phyloP scores from a whole-genome alignment of 495 filamentous ascomycete genomes.

The Xylaria telfairii region DNA sequence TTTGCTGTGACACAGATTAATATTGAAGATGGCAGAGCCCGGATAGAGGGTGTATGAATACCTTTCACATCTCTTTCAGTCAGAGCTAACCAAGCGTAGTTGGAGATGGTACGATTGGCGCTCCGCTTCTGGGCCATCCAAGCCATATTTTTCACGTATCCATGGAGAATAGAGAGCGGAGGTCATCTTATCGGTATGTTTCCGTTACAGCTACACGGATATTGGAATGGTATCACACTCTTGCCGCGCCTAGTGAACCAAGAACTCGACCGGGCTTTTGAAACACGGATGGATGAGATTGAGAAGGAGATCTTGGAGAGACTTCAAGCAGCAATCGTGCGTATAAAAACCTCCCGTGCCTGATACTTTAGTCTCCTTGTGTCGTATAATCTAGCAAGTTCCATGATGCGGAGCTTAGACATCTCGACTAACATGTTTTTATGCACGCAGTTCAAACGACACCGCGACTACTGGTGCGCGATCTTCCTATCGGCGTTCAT shows the following conservation, averaged over 20 bases:
- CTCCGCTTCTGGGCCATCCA: slow-evolving; percentile 21
- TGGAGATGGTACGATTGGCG: slow-evolving; percentile 1
- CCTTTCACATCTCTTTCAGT: not conserved
- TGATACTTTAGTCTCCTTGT: no score
- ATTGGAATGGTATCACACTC: slow-evolving; percentile 20
- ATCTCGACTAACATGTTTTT: no score
- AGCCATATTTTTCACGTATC: slow-evolving; percentile 19
- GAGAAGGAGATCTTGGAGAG: slow-evolving; percentile 12
- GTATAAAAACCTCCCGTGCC: no score
- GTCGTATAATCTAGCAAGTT: no score
- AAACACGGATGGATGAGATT: slow-evolving; percentile 21
- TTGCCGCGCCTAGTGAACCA: slow-evolving; percentile 18
- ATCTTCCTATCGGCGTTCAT: slow-evolving; percentile 15
- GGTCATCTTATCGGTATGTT: slow-evolving; percentile 18
- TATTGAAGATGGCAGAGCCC: not conserved
- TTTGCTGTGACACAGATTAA: slow-evolving; percentile 15
- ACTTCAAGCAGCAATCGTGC: slow-evolving; percentile 15
- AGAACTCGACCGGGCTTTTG: slow-evolving; percentile 20
- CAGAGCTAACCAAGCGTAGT: not conserved
- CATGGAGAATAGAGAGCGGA: slow-evolving; percentile 18
- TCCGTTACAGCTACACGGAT: slow-evolving; percentile 9
- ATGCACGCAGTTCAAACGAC: slow-evolving; percentile 14
- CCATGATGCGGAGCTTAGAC: no score
- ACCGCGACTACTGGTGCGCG: slow-evolving; percentile 15
- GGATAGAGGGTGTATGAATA: slow-evolving; percentile 13